A percentile compares a stretch with the other conserved stretches of the same genome.
These are phyloP conservation scores for Acacia confusa DNA, from an alignment of 306 rosid species.

Conservation along the genomic window DNA sequence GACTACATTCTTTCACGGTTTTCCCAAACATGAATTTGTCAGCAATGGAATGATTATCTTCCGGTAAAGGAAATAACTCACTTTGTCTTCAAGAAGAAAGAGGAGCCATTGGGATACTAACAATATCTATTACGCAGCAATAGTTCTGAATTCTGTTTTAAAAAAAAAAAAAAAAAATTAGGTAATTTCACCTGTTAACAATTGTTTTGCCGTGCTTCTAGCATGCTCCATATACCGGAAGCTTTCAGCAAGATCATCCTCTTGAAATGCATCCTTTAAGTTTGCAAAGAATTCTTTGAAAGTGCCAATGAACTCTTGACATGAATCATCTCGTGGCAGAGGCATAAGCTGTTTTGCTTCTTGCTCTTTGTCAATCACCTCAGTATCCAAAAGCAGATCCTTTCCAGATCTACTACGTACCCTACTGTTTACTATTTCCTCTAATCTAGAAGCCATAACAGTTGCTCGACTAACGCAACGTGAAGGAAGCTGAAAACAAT, in stretches of 20 bases:
- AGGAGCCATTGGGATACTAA: background rate
- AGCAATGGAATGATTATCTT: background rate
- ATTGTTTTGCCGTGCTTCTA: slow-evolving; percentile 56
- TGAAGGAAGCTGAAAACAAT: slow-evolving; percentile 66
- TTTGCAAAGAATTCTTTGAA: slow-evolving; percentile 53
- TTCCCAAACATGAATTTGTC: background rate
- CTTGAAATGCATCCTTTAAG: slow-evolving; percentile 50
- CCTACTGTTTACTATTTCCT: slow-evolving; percentile 58
- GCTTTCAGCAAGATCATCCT: slow-evolving; percentile 44
- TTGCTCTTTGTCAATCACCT: slow-evolving; percentile 33
- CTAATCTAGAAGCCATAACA: slow-evolving; percentile 74
- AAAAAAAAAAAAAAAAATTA: too few species aligned
- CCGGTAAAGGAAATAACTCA: background rate
- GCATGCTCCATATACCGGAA: slow-evolving; percentile 54
- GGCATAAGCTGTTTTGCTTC: slow-evolving; percentile 30
- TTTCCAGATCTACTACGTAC: slow-evolving; percentile 39
- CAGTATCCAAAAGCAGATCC: slow-evolving; percentile 29
- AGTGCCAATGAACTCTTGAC: slow-evolving; percentile 31
- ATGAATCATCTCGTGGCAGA: slow-evolving; percentile 22
- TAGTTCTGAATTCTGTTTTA: background rate
- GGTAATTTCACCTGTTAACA: slow-evolving; percentile 42
- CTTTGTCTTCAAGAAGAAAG: background rate
- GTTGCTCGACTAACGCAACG: slow-evolving; percentile 67
- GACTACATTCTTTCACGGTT: too few species aligned
- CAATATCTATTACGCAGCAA: background rate